Percentiles rank a stretch among this genome's conserved stretches.
Conservation (phyloP, 1,139 yeast genomes). For the Pichia kudriavzevii region DNA sequence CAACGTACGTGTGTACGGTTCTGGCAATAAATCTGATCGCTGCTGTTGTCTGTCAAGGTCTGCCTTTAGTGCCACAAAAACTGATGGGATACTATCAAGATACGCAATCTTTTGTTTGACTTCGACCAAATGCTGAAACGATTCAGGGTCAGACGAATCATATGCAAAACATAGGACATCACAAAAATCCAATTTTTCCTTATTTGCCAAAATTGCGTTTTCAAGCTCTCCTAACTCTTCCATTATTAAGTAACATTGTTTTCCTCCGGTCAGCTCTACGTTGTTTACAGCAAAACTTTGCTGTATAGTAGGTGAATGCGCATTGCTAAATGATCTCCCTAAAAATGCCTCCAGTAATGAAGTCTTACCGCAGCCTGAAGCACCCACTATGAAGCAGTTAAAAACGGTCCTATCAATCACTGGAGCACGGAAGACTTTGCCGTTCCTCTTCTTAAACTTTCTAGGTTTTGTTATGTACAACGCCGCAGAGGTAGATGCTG, state of each 20-base stretch:
- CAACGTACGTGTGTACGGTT: conserved; percentile 64
- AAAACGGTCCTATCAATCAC: conserved; percentile 83
- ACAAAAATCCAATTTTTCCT: conserved; percentile 67
- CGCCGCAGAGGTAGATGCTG: conserved; percentile 37
- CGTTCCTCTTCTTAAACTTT: conserved; percentile 54
- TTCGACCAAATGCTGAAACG: conserved; percentile 76
- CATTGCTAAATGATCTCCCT: conserved; percentile 62
- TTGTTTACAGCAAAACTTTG: conserved; percentile 84
- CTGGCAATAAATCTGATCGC: conserved; percentile 79
- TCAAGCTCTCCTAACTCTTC: conserved; percentile 89
- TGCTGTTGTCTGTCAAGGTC: conserved; percentile 95
- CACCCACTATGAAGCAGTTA: conserved; percentile 82
- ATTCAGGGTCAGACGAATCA: conserved; percentile 93
- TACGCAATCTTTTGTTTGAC: conserved; percentile 50
- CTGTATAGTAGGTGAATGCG: conserved; percentile 73
- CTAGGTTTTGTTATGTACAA: conserved; percentile 78
- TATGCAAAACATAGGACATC: conserved; percentile 86
- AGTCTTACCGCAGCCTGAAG: conserved; percentile 78
- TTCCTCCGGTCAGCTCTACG: conserved; percentile 91
- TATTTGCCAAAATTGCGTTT: conserved; percentile 70
- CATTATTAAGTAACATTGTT: conserved; percentile 82
- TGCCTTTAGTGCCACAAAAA: conserved; percentile 88
- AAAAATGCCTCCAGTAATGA: conserved; percentile 76
- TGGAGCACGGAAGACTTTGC: conserved; percentile 56
- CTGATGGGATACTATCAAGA: conserved; percentile 67